phyloP scores from a whole-genome alignment of 257 asterid genomes.

The Salvia miltiorrhiza region DNA sequence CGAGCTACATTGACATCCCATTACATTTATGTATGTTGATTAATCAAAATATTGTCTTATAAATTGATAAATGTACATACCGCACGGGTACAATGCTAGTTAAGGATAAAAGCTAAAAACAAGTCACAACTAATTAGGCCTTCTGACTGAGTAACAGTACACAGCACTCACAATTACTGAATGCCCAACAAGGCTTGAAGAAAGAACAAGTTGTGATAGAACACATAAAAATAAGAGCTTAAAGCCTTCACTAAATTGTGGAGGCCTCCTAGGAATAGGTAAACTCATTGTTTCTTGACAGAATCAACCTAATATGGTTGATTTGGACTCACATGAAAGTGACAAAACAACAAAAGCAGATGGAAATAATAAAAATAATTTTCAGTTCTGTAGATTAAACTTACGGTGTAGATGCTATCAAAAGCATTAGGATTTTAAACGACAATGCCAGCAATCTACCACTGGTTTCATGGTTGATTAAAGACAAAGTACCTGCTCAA shows the following conservation, averaged over 20 bases:
- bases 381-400: constrained; percentile 28
- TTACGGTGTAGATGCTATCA: constrained; percentile 96
- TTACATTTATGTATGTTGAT: no score
- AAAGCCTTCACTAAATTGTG: constrained; percentile 10
- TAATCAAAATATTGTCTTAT: no score
- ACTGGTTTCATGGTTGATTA: constrained; percentile 68
- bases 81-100: no score
- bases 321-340: constrained; percentile 9
- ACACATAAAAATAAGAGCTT: background rate
- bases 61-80: no score
- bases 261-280: constrained; percentile 12
- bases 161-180: background rate
- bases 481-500: constrained; percentile 60
- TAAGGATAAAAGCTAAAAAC: constrained; percentile 8
- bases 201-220: background rate
- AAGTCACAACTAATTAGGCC: background rate
- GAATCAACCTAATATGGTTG: constrained; percentile 12
- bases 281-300: background rate
- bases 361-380: background rate
- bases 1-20: no score
- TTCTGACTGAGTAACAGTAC: background rate
- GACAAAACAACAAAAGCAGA: constrained; percentile 18
- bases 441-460: constrained; percentile 66
- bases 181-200: background rate
- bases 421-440: constrained; percentile 69